Conservation (phyloP, 2,329 filamentous ascomycete genomes). For the Penicillium sp. region DNA sequence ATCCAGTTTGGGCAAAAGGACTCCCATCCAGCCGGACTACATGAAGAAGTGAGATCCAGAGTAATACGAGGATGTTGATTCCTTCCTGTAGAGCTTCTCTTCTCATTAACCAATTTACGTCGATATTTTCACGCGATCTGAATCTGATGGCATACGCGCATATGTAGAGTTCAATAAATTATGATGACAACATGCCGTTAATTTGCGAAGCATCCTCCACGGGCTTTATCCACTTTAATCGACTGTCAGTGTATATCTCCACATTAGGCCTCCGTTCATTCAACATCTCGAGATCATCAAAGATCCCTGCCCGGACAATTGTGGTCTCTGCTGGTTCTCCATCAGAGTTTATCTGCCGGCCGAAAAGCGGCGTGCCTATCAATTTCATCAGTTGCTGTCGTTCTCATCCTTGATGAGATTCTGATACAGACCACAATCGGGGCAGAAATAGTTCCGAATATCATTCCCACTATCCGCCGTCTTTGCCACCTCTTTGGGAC, state of each 20-base stretch:
- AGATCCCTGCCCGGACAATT: slow-evolving; percentile 41
- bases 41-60: neutral
- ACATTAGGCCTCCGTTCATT: slow-evolving; percentile 32
- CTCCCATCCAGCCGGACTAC: neutral
- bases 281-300: slow-evolving; percentile 36
- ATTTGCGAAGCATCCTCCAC: slow-evolving; percentile 32
- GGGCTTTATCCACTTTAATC: slow-evolving; percentile 29
- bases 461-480: slow-evolving; percentile 40
- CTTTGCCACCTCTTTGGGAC: slow-evolving; percentile 39
- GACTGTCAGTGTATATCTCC: slow-evolving; percentile 36
- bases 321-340: slow-evolving; percentile 27
- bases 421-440: slow-evolving; percentile 39
- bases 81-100: slow-evolving; percentile 16
- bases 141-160: neutral
- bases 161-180: neutral
- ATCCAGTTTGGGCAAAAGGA: neutral
- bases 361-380: slow-evolving; percentile 35
- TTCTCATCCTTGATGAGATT: neutral
- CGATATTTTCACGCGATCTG: neutral
- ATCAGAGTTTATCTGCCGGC: slow-evolving; percentile 23
- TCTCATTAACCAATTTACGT: too few species aligned
- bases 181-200: slow-evolving; percentile 24
- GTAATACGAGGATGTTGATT: slow-evolving; percentile 5
- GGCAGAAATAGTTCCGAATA: slow-evolving; percentile 43
- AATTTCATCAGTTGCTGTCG: slow-evolving; percentile 7